Evolutionary conservation across 1,284 basidiomycete genomes (phyloP).

Genomic region (Irpex lacteus): DNA sequence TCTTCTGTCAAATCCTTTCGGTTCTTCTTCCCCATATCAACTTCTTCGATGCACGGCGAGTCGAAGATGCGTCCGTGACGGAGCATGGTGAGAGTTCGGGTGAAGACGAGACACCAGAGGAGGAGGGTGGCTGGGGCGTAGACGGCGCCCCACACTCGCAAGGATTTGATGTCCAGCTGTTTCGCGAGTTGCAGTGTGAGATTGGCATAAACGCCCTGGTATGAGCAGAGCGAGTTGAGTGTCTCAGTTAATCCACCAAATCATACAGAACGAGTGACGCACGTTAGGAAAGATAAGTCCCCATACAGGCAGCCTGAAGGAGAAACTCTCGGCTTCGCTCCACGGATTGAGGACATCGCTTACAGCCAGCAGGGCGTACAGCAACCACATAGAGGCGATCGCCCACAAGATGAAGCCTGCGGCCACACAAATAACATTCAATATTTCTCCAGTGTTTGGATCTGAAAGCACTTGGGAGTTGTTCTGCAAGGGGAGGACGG

Average conservation of each 20-base stretch:
- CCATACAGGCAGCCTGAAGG: constrained; percentile 45
- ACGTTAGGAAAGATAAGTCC: constrained; percentile 49
- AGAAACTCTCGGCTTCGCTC: constrained; percentile 20
- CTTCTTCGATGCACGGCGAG: constrained; percentile 34
- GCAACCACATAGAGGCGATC: constrained; percentile 43
- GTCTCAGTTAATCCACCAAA: no score
- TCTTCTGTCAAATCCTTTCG: not conserved
- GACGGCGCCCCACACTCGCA: constrained; percentile 27
- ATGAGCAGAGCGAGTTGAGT: not conserved
- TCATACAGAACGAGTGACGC: constrained; percentile 2
- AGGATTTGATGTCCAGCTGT: constrained; percentile 37
- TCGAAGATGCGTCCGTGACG: constrained; percentile 41
- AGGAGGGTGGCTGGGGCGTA: constrained; percentile 24
- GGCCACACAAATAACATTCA: constrained; percentile 37
- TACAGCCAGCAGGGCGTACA: constrained; percentile 35
- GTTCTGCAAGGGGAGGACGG: constrained; percentile 34
- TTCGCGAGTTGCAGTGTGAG: constrained; percentile 41
- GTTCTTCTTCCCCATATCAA: constrained; percentile 13
- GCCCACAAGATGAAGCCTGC: constrained; percentile 42
- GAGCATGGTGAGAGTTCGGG: constrained; percentile 33
- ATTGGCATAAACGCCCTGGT: constrained; percentile 41
- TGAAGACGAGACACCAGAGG: constrained; percentile 43
- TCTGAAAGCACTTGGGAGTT: constrained; percentile 23
- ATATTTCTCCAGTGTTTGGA: constrained; percentile 30
- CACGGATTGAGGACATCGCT: constrained; percentile 25